A percentile compares a stretch with the other conserved stretches of the same genome.
These are phyloP conservation scores for Neophaeococcomyces aloes DNA, from an alignment of 2,329 filamentous ascomycete species.

Conservation along the genomic window DNA sequence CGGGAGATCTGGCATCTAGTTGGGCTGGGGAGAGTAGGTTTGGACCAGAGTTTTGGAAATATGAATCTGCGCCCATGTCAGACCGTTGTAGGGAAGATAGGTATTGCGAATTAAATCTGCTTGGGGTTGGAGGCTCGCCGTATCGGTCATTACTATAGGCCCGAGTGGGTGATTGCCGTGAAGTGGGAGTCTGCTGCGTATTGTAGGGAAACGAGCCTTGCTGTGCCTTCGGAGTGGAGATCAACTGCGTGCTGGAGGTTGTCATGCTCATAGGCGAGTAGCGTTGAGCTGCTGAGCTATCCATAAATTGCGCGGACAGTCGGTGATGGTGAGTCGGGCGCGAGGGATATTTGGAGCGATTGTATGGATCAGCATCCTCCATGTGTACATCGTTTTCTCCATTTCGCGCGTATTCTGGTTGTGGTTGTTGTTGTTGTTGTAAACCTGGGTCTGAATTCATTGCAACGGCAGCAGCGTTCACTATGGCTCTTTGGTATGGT, in stretches of 20 bases:
- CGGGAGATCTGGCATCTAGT: conserved; percentile 36
- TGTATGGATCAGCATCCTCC: conserved; percentile 82
- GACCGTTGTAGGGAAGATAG: conserved; percentile 63
- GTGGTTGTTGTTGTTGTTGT: conserved; percentile 50
- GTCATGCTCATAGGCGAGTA: conserved; percentile 94
- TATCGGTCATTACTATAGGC: conserved; percentile 25
- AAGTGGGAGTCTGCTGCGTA: conserved; percentile 46
- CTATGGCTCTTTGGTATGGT: conserved; percentile 46
- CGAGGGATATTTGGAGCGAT: conserved; percentile 74
- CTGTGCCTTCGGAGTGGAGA: conserved; percentile 48
- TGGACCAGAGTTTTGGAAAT: conserved; percentile 60
- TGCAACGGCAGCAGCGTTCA: conserved; percentile 34
- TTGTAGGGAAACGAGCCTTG: conserved; percentile 40
- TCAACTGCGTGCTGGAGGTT: conserved; percentile 70
- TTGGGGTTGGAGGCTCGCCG: conserved; percentile 20
- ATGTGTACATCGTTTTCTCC: conserved; percentile 69
- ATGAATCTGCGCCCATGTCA: conserved; percentile 57
- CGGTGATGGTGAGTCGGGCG: conserved; percentile 69
- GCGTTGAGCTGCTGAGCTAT: conserved; percentile 74
- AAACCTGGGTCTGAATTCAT: conserved; percentile 49
- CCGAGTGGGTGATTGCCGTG: conserved; percentile 70
- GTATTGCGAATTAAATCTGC: conserved; percentile 48
- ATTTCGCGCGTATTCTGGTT: conserved; percentile 52
- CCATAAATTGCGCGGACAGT: conserved; percentile 59
- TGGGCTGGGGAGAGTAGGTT: conserved; percentile 59